Conservation (phyloP, 805 yeast species). For the Pichia pseudocactophila region DNA sequence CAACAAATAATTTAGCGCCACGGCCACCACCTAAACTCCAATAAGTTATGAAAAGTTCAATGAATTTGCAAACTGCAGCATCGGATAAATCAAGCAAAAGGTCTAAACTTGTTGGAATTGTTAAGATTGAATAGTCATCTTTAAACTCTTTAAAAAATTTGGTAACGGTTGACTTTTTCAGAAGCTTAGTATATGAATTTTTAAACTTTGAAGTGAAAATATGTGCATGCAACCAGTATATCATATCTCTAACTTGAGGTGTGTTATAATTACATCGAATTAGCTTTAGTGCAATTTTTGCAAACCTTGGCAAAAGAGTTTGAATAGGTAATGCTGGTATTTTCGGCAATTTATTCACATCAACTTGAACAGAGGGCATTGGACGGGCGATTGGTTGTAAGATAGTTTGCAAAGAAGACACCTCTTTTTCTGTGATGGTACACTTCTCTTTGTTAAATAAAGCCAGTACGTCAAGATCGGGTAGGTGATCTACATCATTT, state of each 20-base stretch:
- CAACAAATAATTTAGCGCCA: conserved; percentile 18
- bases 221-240: conserved; percentile 19
- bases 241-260: conserved; percentile 8
- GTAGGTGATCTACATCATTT: background rate
- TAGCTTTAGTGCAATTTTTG: conserved; percentile 1
- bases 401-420: background rate
- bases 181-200: conserved; percentile 16
- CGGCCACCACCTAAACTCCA: conserved; percentile 12
- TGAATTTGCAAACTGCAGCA: conserved; percentile 3
- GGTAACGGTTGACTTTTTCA: conserved; percentile 14
- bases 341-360: conserved; percentile 5
- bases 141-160: conserved; percentile 19
- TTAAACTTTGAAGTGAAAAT: conserved; percentile 18
- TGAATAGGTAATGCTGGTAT: conserved; percentile 7
- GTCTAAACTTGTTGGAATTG: conserved; percentile 7
- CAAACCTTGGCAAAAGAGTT: background rate
- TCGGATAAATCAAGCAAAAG: conserved; percentile 4
- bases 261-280: conserved; percentile 3
- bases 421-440: background rate
- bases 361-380: conserved; percentile 1
- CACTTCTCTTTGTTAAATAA: background rate
- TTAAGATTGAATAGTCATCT: conserved; percentile 18
- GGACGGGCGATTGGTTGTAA: conserved; percentile 5
- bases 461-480: background rate
- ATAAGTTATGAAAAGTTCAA: conserved; percentile 21